Conservation (phyloP, 1,284 basidiomycete species). For the Pseudozyma hubeiensis region DNA sequence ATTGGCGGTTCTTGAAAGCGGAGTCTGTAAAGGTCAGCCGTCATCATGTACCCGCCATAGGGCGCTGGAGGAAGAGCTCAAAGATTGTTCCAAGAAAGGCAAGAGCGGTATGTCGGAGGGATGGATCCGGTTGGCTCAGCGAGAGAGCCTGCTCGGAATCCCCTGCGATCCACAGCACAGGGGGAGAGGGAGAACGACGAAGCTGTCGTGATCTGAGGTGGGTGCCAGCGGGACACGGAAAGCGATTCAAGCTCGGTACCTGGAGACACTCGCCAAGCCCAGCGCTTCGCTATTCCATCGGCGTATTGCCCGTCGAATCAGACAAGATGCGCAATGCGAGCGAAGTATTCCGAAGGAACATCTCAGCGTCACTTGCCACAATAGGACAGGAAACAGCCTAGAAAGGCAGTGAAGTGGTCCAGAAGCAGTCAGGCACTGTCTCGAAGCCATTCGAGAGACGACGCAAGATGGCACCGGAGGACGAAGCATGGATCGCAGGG, state of each 20-base stretch:
- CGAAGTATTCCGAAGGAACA: slow-evolving; percentile 39
- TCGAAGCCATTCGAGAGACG: background rate
- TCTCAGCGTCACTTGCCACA: background rate
- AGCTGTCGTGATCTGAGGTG: background rate
- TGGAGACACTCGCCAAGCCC: background rate
- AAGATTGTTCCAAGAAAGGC: background rate
- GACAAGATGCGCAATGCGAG: slow-evolving; percentile 8
- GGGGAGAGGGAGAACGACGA: background rate
- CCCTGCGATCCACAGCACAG: slow-evolving; percentile 5
- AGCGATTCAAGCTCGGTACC: background rate
- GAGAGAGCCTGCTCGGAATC: background rate
- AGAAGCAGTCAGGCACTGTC: background rate
- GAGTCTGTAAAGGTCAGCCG: slow-evolving; percentile 24
- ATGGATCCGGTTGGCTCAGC: background rate
- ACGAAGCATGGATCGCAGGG: slow-evolving; percentile 14
- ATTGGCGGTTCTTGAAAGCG: slow-evolving; percentile 19
- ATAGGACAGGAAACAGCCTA: background rate
- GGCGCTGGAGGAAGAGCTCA: background rate
- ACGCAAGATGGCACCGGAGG: background rate
- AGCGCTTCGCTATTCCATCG: background rate
- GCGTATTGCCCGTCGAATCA: background rate
- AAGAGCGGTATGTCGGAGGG: background rate
- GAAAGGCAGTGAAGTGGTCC: background rate
- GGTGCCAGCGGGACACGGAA: slow-evolving; percentile 2
- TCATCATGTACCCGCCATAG: slow-evolving; percentile 6